Conservation (phyloP, 441 rosid species). For the Gossypium gossypioides region DNA sequence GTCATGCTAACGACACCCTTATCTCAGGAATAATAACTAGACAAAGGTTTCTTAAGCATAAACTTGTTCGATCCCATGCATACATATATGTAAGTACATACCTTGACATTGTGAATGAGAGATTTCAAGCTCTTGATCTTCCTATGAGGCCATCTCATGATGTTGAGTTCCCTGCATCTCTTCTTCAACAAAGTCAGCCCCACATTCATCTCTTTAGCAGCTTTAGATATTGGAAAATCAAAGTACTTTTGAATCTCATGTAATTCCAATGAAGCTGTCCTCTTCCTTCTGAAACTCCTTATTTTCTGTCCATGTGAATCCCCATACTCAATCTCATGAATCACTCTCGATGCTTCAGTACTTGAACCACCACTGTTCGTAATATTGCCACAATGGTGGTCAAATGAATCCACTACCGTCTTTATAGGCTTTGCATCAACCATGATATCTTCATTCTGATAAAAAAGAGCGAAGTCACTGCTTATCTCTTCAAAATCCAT, state of each 20-base stretch:
- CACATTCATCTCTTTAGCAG: conserved; percentile 53
- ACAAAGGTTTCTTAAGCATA: neutral
- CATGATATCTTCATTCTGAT: conserved; percentile 4
- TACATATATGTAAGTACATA: neutral
- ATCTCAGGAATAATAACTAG: neutral
- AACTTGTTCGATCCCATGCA: neutral
- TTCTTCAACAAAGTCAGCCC: conserved; percentile 60
- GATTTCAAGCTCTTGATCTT: conserved; percentile 58
- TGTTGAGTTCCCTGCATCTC: conserved; percentile 58
- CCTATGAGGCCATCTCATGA: conserved; percentile 71
- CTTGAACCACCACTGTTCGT: neutral
- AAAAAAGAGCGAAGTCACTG: neutral
- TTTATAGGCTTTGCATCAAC: conserved; percentile 1
- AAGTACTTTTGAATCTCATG: conserved; percentile 42
- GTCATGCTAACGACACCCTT: neutral
- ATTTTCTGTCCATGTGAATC: neutral
- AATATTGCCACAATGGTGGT: neutral
- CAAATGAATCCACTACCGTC: neutral
- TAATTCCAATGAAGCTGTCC: conserved; percentile 19
- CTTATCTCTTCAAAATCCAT: conserved; percentile 16
- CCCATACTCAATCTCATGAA: neutral
- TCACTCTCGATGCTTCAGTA: neutral
- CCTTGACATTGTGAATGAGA: conserved; percentile 54
- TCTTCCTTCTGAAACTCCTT: conserved; percentile 16
- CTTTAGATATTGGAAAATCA: conserved; percentile 44